Conservation (phyloP, 306 rosid species). For the Quercus mongolica region DNA sequence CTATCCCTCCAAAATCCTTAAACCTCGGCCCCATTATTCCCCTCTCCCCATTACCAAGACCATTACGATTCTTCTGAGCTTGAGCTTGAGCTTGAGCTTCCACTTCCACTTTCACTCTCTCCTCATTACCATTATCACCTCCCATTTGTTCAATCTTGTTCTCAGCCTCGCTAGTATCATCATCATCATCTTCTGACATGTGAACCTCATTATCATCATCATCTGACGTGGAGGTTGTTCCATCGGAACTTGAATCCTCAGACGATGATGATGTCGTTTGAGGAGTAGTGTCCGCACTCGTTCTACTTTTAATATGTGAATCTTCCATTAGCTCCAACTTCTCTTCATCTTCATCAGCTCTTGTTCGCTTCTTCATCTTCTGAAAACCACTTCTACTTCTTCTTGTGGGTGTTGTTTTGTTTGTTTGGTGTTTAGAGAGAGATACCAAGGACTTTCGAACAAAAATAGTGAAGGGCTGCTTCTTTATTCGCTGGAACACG, state of each 20-base stretch:
- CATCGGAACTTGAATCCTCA: conserved; percentile 23
- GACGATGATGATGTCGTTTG: conserved; percentile 8
- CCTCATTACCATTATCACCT: conserved; percentile 15
- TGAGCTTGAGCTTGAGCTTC: neutral
- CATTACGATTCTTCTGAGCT: conserved; percentile 11
- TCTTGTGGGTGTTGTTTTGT: too few relatives aligned
- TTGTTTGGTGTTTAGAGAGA: too few relatives aligned
- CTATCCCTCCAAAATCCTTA: conserved; percentile 73
- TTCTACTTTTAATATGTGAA: conserved; percentile 27
- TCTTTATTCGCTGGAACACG: too few relatives aligned
- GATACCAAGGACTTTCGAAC: too few relatives aligned
- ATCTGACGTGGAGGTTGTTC: conserved; percentile 50
- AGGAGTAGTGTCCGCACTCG: neutral
- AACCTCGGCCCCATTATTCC: conserved; percentile 57
- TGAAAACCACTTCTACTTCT: conserved; percentile 3
- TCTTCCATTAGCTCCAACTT: conserved; percentile 46
- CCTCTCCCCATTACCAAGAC: conserved; percentile 25
- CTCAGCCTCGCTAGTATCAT: conserved; percentile 16
- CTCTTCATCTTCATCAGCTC: conserved; percentile 33
- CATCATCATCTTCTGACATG: conserved; percentile 21
- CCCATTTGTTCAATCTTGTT: conserved; percentile 9
- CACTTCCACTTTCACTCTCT: conserved; percentile 11
- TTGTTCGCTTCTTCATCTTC: conserved; percentile 43
- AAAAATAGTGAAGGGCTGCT: too few relatives aligned
- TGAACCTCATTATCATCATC: conserved; percentile 58